These are phyloP conservation scores for Vigna reflexopilosa DNA, from an alignment of 306 rosid genomes.

Conservation along the genomic window DNA sequence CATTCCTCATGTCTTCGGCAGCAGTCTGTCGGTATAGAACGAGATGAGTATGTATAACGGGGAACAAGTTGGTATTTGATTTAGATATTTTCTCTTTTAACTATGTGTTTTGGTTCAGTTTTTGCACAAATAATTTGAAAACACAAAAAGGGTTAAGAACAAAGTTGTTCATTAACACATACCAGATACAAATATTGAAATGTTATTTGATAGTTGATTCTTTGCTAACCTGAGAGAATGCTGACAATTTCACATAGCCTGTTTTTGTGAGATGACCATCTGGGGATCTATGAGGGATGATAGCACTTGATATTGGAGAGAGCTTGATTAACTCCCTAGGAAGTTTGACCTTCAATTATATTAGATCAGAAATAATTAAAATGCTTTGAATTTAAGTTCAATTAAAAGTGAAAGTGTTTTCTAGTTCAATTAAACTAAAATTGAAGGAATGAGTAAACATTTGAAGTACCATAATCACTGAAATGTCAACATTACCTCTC, in stretches of 20 bases:
- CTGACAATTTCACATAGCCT: constrained; percentile 83
- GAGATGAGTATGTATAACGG: constrained; percentile 12
- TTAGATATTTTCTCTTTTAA: constrained; percentile 2
- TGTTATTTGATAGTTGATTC: background rate
- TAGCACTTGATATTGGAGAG: constrained; percentile 85
- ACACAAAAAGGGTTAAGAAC: background rate
- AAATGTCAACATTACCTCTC: constrained; percentile 69
- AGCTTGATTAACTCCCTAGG: constrained; percentile 87
- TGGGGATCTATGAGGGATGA: constrained; percentile 75
- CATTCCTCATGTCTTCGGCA: constrained; percentile 85
- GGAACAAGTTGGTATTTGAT: constrained; percentile 3
- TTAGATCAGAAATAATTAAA: background rate
- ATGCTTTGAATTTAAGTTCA: constrained; percentile 24
- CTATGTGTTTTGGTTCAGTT: background rate
- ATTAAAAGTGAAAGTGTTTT: background rate
- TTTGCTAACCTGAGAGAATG: constrained; percentile 86
- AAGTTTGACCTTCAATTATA: constrained; percentile 71
- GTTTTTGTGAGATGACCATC: constrained; percentile 78
- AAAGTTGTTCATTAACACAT: background rate
- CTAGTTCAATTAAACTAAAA: background rate
- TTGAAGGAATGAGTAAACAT: constrained; percentile 30
- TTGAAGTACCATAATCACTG: constrained; percentile 13
- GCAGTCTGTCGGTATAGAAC: constrained; percentile 65
- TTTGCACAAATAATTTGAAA: constrained; percentile 9
- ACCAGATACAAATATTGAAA: background rate